phyloP scores from a whole-genome alignment of 345 rosid species.

The Melaleuca alternifolia region DNA sequence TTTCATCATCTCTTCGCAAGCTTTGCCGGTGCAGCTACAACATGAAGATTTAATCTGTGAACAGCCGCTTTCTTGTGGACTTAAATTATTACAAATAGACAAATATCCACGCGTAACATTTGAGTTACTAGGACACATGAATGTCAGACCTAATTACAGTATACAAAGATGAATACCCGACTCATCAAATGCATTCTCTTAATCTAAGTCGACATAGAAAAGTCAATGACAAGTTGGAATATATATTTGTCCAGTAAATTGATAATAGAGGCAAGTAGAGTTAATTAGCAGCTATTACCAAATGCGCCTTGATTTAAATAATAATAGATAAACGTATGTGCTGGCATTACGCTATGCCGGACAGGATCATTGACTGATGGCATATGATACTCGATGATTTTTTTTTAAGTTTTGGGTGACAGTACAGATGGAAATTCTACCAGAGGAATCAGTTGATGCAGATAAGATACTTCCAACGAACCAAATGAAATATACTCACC shows the following conservation, averaged over 20 bases:
- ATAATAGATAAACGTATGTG: neutral
- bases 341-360: accelerated
- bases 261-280: neutral
- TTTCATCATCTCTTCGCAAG: neutral
- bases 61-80: neutral
- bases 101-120: neutral
- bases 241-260: neutral
- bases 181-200: neutral
- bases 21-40: neutral
- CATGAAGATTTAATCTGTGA: neutral
- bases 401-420: neutral
- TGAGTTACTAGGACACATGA: neutral
- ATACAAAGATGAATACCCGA: neutral
- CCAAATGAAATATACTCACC: neutral
- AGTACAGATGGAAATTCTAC: neutral
- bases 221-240: neutral
- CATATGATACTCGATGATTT: neutral
- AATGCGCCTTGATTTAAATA: neutral
- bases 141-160: neutral
- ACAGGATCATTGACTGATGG: neutral
- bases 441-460: neutral
- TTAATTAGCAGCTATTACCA: neutral
- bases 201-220: neutral
- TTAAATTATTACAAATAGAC: neutral
- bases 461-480: neutral